phyloP scores from a whole-genome alignment of 768 basidiomycete species.

The Trametes gibbosa region DNA sequence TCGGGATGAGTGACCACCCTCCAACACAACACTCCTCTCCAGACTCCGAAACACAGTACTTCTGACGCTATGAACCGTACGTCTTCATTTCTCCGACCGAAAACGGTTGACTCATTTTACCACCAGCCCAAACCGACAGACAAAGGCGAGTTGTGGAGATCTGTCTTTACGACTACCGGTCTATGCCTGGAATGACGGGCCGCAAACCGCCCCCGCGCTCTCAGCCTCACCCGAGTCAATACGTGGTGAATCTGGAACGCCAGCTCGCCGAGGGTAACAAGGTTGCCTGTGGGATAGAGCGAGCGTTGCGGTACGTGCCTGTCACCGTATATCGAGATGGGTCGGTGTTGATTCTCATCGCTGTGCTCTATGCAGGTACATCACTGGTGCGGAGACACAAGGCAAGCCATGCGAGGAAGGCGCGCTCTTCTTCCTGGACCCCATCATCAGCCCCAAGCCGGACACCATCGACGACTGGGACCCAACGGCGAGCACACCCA shows the following conservation, averaged over 20 bases:
- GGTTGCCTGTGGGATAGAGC: neutral
- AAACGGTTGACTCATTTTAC: too few relatives aligned
- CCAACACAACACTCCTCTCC: too few relatives aligned
- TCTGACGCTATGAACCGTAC: too few relatives aligned
- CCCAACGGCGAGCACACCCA: neutral
- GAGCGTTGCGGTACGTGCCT: neutral
- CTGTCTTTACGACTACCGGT: neutral
- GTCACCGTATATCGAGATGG: neutral
- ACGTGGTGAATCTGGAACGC: neutral
- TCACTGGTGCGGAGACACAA: neutral
- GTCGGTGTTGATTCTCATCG: neutral
- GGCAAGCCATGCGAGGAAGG: neutral
- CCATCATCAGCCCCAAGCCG: neutral
- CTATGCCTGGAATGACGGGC: too few relatives aligned
- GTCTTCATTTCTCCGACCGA: too few relatives aligned
- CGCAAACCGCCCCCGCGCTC: neutral
- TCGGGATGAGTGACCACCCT: too few relatives aligned
- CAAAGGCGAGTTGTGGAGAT: neutral
- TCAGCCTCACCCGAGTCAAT: neutral
- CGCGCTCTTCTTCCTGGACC: neutral
- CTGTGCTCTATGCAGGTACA: neutral
- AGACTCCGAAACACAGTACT: too few relatives aligned
- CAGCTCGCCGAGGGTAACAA: neutral
- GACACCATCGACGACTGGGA: neutral
- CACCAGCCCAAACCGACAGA: too few relatives aligned